These are phyloP conservation scores for Trypanosoma avium DNA, from an alignment of 208 protist genomes.

Conservation along the genomic window DNA sequence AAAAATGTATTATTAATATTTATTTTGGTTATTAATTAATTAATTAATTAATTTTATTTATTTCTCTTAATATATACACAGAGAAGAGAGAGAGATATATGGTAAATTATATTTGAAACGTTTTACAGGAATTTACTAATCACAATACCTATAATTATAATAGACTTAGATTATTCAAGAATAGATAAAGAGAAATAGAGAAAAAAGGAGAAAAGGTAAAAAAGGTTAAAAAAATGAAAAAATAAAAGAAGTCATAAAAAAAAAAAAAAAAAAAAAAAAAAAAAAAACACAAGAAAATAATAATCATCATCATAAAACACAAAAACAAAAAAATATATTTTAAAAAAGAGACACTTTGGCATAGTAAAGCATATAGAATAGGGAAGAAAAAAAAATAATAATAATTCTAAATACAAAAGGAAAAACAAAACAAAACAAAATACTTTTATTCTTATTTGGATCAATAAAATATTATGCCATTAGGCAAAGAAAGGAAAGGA, in stretches of 20 bases:
- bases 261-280: background rate
- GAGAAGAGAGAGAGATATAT: too few relatives aligned
- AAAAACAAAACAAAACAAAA: too few relatives aligned
- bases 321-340: constrained; percentile 16
- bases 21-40: background rate
- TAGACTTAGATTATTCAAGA: too few relatives aligned
- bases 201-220: constrained; percentile 6
- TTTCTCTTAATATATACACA: background rate
- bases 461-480: too few relatives aligned
- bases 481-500: too few relatives aligned
- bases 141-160: too few relatives aligned
- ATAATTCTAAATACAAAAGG: too few relatives aligned
- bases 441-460: too few relatives aligned
- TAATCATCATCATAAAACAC: background rate
- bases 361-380: too few relatives aligned
- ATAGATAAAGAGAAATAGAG: constrained; percentile 10
- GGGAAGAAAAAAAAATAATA: too few relatives aligned
- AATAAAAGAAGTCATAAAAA: background rate
- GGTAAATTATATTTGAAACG: too few relatives aligned
- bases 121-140: too few relatives aligned
- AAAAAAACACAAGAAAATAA: background rate
- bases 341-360: background rate
- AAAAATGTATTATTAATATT: background rate
- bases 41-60: background rate
- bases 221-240: background rate